A percentile compares a stretch with the other conserved stretches of the same genome.
These are phyloP conservation scores for Colletotrichum horii DNA, from an alignment of 2,329 filamentous ascomycete genomes.

Conservation along the genomic window DNA sequence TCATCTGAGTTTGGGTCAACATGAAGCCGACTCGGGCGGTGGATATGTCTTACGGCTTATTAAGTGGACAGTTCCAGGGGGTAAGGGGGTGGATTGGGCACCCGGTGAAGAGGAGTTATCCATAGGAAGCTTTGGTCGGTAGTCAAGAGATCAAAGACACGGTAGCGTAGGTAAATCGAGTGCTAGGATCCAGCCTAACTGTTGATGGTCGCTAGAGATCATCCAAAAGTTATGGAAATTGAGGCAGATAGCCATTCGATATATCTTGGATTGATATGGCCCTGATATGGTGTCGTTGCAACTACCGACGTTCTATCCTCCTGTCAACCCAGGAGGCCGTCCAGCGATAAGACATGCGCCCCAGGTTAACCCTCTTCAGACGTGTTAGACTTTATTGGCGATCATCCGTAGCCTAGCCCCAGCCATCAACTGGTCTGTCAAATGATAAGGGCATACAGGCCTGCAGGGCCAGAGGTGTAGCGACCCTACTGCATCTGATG, in stretches of 20 bases:
- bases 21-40: neutral
- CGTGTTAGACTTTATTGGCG: neutral
- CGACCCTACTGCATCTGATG: neutral
- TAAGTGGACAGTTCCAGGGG: conserved; percentile 17
- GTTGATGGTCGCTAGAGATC: neutral
- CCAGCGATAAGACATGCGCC: neutral
- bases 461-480: neutral
- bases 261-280: neutral
- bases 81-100: neutral
- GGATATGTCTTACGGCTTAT: neutral
- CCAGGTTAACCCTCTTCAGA: neutral
- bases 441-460: neutral
- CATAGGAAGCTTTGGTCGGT: neutral
- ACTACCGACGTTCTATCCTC: neutral
- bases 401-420: neutral
- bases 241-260: neutral
- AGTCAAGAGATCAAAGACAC: neutral
- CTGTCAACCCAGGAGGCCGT: neutral
- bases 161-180: neutral
- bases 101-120: neutral
- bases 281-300: neutral
- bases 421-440: neutral
- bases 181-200: neutral
- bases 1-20: neutral
- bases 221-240: neutral